Evolutionary conservation across 164 flowering plant genomes (phyloP), one percentile per base, ranked within the genome.

Genomic region (Nelumbo lutea): DNA sequence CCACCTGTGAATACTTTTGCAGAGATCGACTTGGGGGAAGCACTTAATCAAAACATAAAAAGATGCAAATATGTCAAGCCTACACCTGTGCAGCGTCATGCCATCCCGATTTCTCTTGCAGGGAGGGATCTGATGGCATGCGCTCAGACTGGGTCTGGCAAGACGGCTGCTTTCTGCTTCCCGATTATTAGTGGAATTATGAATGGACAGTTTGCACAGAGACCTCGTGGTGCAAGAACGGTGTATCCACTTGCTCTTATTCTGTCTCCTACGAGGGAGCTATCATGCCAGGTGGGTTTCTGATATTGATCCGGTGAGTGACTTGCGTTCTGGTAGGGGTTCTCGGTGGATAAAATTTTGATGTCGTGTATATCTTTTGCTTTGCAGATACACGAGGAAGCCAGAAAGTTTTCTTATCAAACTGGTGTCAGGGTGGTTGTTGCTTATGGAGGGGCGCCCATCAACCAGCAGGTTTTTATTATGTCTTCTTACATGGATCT

Each of bases 131-230:
- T 89, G 77, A 89, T 89, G 96, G 96, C 92, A 9, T 89, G 92
- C 74, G 96, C 92, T 0, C 92, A 89, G 79, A 89, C 92, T 42
- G 97, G 94, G 48, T 90, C 94, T 1, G 94, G 92, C 11, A 88
- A 90, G 85, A 90, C 97, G 0, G 97, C 97, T 68, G 93, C 96
- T 13, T 90, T 90, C 71, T 87, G 90, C 77, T 85, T 88, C 62
- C 95, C 95, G 0, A 88, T 89, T 59, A 88, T 89, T 52, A 79
- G 86, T 72, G 96, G 96, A 52, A 89, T 89, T 65, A 80, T 89
- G 90, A 81, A 50, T 40, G 86, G 80, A 44, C 87, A 83, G 66
- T 53, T 71, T 71, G 65, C 71, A 13, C 87, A 80, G 76, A 80
- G 87, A 72, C 87, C 86, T 5, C 83, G 88, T 48, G 84, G 84